A percentile compares a stretch with the other conserved stretches of the same genome.
Conservation (phyloP, 441 rosid species). For the Oxalis stricta region DNA sequence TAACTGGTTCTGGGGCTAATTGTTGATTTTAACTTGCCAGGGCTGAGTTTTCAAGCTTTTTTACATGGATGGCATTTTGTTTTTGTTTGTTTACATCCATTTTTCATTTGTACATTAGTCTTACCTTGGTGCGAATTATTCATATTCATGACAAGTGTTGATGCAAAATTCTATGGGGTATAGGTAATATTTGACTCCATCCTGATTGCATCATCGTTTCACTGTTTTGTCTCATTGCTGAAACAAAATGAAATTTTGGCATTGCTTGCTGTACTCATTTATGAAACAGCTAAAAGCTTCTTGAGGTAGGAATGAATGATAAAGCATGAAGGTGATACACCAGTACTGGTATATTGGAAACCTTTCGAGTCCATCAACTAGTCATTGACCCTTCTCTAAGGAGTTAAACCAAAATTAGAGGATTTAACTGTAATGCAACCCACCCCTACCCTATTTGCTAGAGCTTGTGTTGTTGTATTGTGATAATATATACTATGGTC, state of each 20-base stretch:
- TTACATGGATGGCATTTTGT: conserved; percentile 1
- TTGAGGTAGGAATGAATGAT: neutral
- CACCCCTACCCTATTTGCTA: too few relatives aligned
- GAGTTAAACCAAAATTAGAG: too few relatives aligned
- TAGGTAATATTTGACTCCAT: neutral
- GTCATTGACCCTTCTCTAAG: too few relatives aligned
- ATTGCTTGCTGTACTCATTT: conserved; percentile 1
- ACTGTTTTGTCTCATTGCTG: neutral
- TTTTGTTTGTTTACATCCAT: neutral
- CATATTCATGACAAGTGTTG: neutral
- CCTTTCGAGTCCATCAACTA: too few relatives aligned
- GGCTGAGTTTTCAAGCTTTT: conserved; percentile 8
- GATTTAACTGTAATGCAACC: too few relatives aligned
- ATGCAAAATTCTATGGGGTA: neutral
- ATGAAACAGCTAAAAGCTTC: neutral
- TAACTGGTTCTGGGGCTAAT: conserved; percentile 1
- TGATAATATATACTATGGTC: too few relatives aligned
- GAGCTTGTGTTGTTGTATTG: too few relatives aligned
- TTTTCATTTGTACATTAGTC: conserved; percentile 1
- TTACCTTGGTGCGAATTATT: neutral
- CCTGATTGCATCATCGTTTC: too few relatives aligned
- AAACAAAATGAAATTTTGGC: neutral
- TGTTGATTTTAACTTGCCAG: neutral
- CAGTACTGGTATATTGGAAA: too few relatives aligned
- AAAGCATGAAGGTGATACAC: too few relatives aligned